Conservation (phyloP, 176 grass and related monocot genomes). For the Cymbopogon citratus region DNA sequence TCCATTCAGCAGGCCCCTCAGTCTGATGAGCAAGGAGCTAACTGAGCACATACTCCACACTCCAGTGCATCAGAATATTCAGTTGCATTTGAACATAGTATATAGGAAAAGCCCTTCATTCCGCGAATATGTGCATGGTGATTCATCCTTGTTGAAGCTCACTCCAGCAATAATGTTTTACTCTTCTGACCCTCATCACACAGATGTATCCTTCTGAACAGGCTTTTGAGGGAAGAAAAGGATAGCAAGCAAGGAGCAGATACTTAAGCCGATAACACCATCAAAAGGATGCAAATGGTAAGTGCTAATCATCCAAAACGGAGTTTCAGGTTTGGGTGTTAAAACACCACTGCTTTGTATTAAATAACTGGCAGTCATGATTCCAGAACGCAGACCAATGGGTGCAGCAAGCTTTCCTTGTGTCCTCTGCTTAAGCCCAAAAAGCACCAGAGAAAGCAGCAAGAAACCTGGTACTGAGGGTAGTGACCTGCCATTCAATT, state of each 20-base stretch:
- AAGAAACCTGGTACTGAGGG: constrained; percentile 75
- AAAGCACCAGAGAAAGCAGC: constrained; percentile 75
- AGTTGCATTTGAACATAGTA: neutral
- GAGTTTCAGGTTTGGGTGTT: constrained; percentile 44
- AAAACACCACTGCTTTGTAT: constrained; percentile 61
- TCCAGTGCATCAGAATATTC: neutral
- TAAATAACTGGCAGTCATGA: constrained; percentile 71
- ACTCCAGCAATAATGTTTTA: neutral
- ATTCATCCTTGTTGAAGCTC: constrained; percentile 23
- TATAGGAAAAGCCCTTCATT: neutral
- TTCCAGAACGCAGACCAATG: constrained; percentile 77
- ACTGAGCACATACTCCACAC: neutral
- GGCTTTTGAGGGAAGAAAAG: constrained; percentile 70
- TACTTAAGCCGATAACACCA: constrained; percentile 62
- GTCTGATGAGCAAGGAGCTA: neutral
- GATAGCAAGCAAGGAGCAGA: constrained; percentile 63
- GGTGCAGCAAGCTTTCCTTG: constrained; percentile 70
- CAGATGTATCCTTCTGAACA: constrained; percentile 39
- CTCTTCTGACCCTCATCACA: constrained; percentile 20
- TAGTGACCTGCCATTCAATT: constrained; percentile 69
- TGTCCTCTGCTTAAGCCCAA: constrained; percentile 79
- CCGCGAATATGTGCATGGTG: neutral
- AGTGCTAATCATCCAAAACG: constrained; percentile 61
- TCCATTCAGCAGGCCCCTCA: neutral
- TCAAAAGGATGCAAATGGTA: constrained; percentile 77